Base-by-base conservation (phyloP, 139 green algal species). In the Eudorina sp. region DNA sequence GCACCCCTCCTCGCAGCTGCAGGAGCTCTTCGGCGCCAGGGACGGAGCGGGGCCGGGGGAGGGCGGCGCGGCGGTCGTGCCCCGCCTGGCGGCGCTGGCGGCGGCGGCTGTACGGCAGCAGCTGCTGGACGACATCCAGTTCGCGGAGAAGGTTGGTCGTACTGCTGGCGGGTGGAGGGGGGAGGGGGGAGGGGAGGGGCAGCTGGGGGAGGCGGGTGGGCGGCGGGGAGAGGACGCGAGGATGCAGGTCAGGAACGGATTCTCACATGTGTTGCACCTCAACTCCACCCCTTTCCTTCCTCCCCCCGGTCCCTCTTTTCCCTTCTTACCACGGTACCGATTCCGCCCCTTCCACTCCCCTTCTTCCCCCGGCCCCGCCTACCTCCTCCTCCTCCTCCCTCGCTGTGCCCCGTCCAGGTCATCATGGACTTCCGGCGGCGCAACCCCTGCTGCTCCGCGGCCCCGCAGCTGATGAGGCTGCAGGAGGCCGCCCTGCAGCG, bases 121-220 rank as follows among this genome's bases (percentile, higher is more conserved):
- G 77, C 77, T 84, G 53, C 11, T 84, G 53, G 23, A 9, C 0
- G 77, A 84, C 36, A 43, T 84, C 21, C 36, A 53, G 53, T 23
- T 41, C 16, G 77, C 77, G 23, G 77, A 84, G 77, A 27, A 46
- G 77, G 77, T 72, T 53, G 29, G 45, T 38, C n/a, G n/a, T n/a
- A n/a, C n/a, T n/a, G n/a, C n/a, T n/a, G 48, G 48, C 48, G 48
- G 48, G 48, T 55, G 48, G 13, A 55, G 48, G 48, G 13, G 48
- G 48, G 48, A 55, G 13, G 48, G 48, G 48, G 48, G 48, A 21
- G 48, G 13, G 48, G 48, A 13, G 48, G 11, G 11, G 48, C 48
- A 55, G 48, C 48, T 55, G 48, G 48, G 48, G 48, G 48, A 13
- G 48, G 48, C n/a, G n/a, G n/a, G n/a, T n/a, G n/a, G n/a, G n/a